A percentile compares a stretch with the other conserved stretches of the same genome.
These are phyloP conservation scores for Fusarium phyllophilum DNA, from an alignment of 2,329 filamentous ascomycete genomes.

Conservation along the genomic window DNA sequence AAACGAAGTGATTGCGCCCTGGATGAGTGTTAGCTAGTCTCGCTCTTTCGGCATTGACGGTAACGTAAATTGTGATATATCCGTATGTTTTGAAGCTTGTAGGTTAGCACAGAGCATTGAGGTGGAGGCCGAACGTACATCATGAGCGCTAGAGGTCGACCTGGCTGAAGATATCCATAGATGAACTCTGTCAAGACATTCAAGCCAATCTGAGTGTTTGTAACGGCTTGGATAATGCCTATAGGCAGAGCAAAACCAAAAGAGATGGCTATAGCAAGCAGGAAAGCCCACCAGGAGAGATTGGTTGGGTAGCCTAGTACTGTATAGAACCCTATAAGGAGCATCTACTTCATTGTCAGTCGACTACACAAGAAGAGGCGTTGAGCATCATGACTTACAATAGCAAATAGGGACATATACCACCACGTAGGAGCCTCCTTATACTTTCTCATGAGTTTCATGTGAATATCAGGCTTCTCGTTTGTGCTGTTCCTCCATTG, in stretches of 20 bases:
- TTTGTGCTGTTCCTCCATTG: constrained; percentile 68
- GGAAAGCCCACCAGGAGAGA: constrained; percentile 77
- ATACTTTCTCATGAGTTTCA: constrained; percentile 72
- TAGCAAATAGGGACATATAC: constrained; percentile 67
- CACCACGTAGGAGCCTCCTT: constrained; percentile 72
- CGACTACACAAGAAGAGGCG: constrained; percentile 2
- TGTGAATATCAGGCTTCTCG: constrained; percentile 71
- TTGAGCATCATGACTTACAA: constrained; percentile 54
- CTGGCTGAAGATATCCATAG: constrained; percentile 79
- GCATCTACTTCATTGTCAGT: constrained; percentile 54
- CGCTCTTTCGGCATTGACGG: background rate
- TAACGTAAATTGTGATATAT: constrained; percentile 64
- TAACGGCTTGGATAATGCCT: constrained; percentile 75
- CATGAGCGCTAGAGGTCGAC: constrained; percentile 78
- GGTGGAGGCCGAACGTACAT: constrained; percentile 56
- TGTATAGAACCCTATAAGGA: constrained; percentile 63
- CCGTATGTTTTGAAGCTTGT: constrained; percentile 69
- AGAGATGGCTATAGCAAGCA: constrained; percentile 72
- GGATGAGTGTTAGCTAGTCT: constrained; percentile 3
- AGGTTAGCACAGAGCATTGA: background rate
- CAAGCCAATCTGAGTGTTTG: constrained; percentile 76
- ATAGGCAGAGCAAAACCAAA: constrained; percentile 73
- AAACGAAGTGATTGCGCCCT: constrained; percentile 71
- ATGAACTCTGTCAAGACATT: constrained; percentile 82
- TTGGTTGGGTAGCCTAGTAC: constrained; percentile 72